Conservation (phyloP, 495 filamentous ascomycete species). For the Penicillium robsamsonii region DNA sequence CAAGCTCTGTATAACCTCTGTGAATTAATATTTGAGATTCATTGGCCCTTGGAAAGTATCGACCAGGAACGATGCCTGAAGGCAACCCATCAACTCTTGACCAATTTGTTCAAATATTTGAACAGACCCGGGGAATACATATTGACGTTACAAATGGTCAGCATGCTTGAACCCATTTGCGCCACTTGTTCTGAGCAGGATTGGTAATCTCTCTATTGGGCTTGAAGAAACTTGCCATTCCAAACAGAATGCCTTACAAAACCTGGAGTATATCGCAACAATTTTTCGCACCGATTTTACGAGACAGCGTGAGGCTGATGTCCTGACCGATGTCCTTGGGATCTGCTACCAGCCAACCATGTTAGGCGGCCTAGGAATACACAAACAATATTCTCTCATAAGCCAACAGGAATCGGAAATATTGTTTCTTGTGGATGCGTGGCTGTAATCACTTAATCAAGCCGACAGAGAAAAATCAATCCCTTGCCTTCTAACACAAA, state of each 20-base stretch:
- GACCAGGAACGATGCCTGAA: not conserved
- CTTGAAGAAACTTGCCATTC: not conserved
- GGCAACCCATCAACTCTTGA: not conserved
- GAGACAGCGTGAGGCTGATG: conserved; percentile 9
- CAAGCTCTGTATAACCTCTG: not conserved
- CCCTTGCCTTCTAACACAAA: conserved; percentile 9
- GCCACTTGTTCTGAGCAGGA: not conserved
- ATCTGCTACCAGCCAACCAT: conserved; percentile 17
- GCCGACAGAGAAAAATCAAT: conserved; percentile 24
- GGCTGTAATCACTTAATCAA: conserved; percentile 41
- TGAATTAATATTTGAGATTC: not conserved
- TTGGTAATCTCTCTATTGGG: not conserved
- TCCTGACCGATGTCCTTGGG: conserved; percentile 15
- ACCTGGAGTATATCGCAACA: not conserved
- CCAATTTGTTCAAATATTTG: not conserved
- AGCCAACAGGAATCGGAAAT: conserved; percentile 20
- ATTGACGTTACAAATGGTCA: not conserved
- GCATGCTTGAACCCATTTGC: not conserved
- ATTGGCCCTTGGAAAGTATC: not conserved
- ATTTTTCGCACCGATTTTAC: conserved; percentile 1
- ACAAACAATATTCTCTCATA: not conserved
- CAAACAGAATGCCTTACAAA: not conserved
- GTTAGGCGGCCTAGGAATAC: conserved; percentile 23
- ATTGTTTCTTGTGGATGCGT: conserved; percentile 29
- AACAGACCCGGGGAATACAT: not conserved